Base-by-base conservation (phyloP, 2,329 filamentous ascomycete genomes). In the Epichloe sp. region DNA sequence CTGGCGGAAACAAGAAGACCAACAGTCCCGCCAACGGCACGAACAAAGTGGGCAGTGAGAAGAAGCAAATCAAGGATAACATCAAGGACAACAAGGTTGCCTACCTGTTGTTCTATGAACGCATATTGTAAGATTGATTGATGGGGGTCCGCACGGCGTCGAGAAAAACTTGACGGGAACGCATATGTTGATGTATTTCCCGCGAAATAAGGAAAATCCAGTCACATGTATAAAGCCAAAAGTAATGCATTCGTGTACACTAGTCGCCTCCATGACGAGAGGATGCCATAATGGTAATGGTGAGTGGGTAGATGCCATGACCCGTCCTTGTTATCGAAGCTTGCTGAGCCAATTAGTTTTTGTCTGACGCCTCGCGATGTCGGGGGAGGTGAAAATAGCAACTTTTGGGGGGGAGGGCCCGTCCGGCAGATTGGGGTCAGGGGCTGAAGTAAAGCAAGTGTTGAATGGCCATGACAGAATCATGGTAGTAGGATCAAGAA, bases 1-100 rank as follows among this genome's bases (percentile, higher is more conserved):
- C 71, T 43, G 85, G 86, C 48, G 73, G 78, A 57, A 84, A 83
- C 65, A 93, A 90, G 71, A 63, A 63, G 51, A 89, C 85, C 76
- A 84, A 79, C 60, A 79, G 73, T 53, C 75, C 80, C 35, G 77
- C 77, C 50, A 93, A 90, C 60, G 85, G 83, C 40, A 53, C 58
- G n/a, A 68, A 72, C 42, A 82, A 75, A 75, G 44, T 73, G 61
- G 70, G 71, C 68, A 68, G 74, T 70, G 76, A 79, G 71, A 57
- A 74, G 62, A 75, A 79, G 69, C 68, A 80, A 67, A 55, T 72
- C 64, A 75, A 80, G 66, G 81, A 82, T 59, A 79, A 71, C 57
- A 78, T 86, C 63, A 88, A 88, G 68, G 91, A 97, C 67, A 95
- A 91, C 75, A 95, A 95, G 75, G 91, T 96, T 53, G 93, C 93